Conservation (phyloP, 768 basidiomycete genomes). For the Suillus subluteus region DNA sequence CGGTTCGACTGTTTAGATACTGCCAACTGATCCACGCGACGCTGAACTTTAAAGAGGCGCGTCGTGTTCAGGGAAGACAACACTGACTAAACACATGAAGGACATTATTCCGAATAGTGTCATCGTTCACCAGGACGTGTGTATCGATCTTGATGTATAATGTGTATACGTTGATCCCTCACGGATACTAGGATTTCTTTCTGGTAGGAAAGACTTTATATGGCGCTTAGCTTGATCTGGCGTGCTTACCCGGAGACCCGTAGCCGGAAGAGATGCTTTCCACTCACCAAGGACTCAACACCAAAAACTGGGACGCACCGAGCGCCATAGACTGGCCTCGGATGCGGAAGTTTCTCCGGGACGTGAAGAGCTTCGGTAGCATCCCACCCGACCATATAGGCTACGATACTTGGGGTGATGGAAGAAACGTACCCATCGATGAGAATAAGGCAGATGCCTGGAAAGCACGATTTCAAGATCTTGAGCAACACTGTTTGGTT, state of each 20-base stretch:
- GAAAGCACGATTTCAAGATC: constrained; percentile 51
- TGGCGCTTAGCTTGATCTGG: not conserved
- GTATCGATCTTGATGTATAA: constrained; percentile 31
- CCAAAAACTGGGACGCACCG: constrained; percentile 96
- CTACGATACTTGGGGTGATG: constrained; percentile 90
- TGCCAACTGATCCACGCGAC: not conserved
- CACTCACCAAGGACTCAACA: constrained; percentile 59
- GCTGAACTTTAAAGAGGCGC: constrained; percentile 61
- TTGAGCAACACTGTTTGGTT: constrained; percentile 46
- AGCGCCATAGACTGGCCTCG: constrained; percentile 89
- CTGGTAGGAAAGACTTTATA: constrained; percentile 56
- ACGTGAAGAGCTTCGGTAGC: constrained; percentile 67
- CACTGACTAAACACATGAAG: constrained; percentile 88
- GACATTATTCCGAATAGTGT: constrained; percentile 74
- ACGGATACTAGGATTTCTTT: constrained; percentile 77
- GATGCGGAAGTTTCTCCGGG: constrained; percentile 61
- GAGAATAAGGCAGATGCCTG: constrained; percentile 49
- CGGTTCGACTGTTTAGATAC: not conserved
- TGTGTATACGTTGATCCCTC: constrained; percentile 10
- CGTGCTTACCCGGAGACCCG: not conserved
- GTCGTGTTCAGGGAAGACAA: constrained; percentile 94
- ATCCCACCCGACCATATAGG: constrained; percentile 74
- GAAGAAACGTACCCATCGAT: constrained; percentile 69
- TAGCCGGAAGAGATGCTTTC: constrained; percentile 34
- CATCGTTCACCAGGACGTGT: constrained; percentile 91